Base-by-base conservation (phyloP, 2,329 filamentous ascomycete species). In the Pleurostoma richardsiae region DNA sequence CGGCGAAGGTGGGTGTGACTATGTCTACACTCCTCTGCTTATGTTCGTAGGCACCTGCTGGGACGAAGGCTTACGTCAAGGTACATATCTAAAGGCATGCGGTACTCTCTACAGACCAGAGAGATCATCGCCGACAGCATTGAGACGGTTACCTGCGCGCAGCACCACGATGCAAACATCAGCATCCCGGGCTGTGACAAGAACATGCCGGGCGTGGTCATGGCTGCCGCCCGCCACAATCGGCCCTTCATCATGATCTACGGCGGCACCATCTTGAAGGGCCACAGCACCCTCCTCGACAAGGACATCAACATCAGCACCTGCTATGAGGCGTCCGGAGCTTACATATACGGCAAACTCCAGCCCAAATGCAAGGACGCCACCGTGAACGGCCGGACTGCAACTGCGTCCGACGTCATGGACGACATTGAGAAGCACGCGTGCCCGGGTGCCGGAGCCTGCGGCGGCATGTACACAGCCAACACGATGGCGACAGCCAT, bases 61-160 rank as follows among this genome's bases (percentile, higher is more conserved):
- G 8, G 8, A 36, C 33, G n/a, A 36, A n/a, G 33, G 33, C 33
- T 36, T 36, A 8, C n/a, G 41, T 28, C 29, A 29, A 45, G 44
- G 19, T 41, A 44, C 31, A 7, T 19, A 26, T 30, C 19, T 39
- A 19, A 52, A 91, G 88, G 91, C 53, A 96, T 96, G 92, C 79
- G 92, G 46, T 96, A 90, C 70, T 95, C 90, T 28, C 79, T 96
- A 4, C 91, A 96, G 62, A 88, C 86, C 2, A 80, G 91, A 49
- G 91, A 97, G 61, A 83, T 96, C 54, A 96, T 97, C 55, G 91
- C 91, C 53, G 91, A 97, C 69, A 91, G 85, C 56, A 90, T 96
- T 59, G 92, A 97, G 71, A 91, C 88, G 2, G 88, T 96, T 38
- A 96, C 90, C 2, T 92, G 86, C 63, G 92, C 88, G 4, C 91